These are phyloP conservation scores for Pichia sp. DNA, from an alignment of 1,139 yeast species.

Conservation along the genomic window DNA sequence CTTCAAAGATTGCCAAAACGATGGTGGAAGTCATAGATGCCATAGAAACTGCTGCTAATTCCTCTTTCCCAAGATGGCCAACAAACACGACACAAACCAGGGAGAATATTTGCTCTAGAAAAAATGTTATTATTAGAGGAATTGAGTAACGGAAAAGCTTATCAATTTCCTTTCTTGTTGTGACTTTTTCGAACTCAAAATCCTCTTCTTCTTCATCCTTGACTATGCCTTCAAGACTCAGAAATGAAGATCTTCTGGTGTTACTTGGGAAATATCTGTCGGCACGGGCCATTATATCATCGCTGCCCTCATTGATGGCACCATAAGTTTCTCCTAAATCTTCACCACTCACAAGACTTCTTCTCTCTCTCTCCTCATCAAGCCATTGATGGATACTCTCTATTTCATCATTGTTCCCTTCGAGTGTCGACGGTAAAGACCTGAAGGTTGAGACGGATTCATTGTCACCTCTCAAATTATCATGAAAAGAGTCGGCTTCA, in stretches of 20 bases:
- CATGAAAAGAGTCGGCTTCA: slow-evolving; percentile 31
- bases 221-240: slow-evolving; percentile 18
- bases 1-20: slow-evolving; percentile 79
- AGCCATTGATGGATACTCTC: slow-evolving; percentile 60
- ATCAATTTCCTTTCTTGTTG: slow-evolving; percentile 42
- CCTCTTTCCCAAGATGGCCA: slow-evolving; percentile 67
- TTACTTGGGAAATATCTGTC: slow-evolving; percentile 26
- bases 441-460: slow-evolving; percentile 51
- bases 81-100: slow-evolving; percentile 68
- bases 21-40: slow-evolving; percentile 88
- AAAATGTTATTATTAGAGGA: slow-evolving; percentile 63
- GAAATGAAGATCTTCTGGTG: slow-evolving; percentile 15
- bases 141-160: slow-evolving; percentile 52
- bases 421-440: slow-evolving; percentile 62
- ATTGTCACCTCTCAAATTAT: slow-evolving; percentile 39
- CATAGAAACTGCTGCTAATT: slow-evolving; percentile 75
- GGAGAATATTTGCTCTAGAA: slow-evolving; percentile 68
- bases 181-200: slow-evolving; percentile 44
- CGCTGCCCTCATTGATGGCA: slow-evolving; percentile 33
- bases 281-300: slow-evolving; percentile 25
- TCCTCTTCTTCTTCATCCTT: slow-evolving; percentile 35
- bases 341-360: slow-evolving; percentile 34
- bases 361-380: slow-evolving; percentile 61
- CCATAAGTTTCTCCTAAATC: slow-evolving; percentile 21
- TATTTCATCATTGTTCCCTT: slow-evolving; percentile 41